These are phyloP conservation scores for Magnaporthiopsis poae DNA, from an alignment of 2,329 filamentous ascomycete genomes.

Conservation along the genomic window DNA sequence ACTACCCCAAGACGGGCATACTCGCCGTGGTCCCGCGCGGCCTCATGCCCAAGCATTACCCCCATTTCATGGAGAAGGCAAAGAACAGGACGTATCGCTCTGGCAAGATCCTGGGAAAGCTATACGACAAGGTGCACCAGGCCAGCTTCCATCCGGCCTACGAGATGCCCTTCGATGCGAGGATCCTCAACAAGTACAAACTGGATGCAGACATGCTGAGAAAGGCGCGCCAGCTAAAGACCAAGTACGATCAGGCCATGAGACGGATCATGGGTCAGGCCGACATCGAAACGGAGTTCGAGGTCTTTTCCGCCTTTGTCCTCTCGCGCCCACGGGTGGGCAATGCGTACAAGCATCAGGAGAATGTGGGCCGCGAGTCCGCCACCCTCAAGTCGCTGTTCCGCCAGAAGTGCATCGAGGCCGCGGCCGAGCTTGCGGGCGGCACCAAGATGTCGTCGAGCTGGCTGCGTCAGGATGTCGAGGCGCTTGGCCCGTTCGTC, in stretches of 20 bases:
- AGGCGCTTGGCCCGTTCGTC: constrained; percentile 59
- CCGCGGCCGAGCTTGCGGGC: constrained; percentile 28
- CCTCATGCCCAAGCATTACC: constrained; percentile 56
- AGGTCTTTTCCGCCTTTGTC: constrained; percentile 81
- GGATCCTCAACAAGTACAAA: constrained; percentile 57
- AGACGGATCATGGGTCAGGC: constrained; percentile 75
- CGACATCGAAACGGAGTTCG: constrained; percentile 77
- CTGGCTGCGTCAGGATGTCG: constrained; percentile 35
- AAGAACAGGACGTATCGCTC: constrained; percentile 54
- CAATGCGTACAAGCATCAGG: constrained; percentile 76
- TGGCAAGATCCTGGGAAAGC: constrained; percentile 59
- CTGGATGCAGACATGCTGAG: constrained; percentile 46
- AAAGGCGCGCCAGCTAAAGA: constrained; percentile 58
- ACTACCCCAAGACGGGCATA: constrained; percentile 84
- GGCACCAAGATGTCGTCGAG: constrained; percentile 27
- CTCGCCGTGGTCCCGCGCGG: constrained; percentile 57
- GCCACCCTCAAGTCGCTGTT: constrained; percentile 59
- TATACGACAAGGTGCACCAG: constrained; percentile 66
- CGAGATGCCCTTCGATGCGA: constrained; percentile 61
- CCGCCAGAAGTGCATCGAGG: constrained; percentile 46
- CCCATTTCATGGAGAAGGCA: constrained; percentile 78
- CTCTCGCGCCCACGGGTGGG: constrained; percentile 62
- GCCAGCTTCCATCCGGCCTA: constrained; percentile 66
- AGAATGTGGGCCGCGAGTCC: constrained; percentile 66
- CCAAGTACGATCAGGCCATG: constrained; percentile 66